phyloP scores from a whole-genome alignment of 2,329 filamentous ascomycete genomes.

The Ophiocordyceps unilateralis region DNA sequence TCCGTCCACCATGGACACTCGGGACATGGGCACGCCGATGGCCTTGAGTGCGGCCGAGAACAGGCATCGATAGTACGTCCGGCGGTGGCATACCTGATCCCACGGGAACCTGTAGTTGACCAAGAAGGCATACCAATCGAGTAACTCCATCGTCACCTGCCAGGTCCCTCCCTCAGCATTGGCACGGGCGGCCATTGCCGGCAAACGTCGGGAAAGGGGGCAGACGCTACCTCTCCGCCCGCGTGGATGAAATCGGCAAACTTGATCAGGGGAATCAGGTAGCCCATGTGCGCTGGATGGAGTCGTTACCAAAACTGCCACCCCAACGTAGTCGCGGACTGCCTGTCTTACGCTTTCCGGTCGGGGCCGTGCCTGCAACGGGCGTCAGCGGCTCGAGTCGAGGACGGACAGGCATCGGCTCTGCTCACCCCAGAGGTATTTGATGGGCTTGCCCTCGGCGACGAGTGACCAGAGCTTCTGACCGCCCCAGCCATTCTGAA shows the following conservation, averaged over 20 bases:
- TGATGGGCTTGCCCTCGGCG: not conserved
- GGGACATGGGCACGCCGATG: not conserved
- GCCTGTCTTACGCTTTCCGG: not conserved
- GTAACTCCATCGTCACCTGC: not conserved
- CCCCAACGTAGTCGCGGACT: not conserved
- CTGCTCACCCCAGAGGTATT: slow-evolving; percentile 1
- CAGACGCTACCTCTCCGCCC: not conserved
- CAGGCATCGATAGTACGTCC: not conserved
- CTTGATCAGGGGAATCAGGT: slow-evolving; percentile 1
- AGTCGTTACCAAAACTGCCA: not conserved
- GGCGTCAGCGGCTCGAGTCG: not conserved
- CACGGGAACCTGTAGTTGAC: slow-evolving; percentile 2
- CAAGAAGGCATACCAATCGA: slow-evolving; percentile 1
- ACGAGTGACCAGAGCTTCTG: not conserved
- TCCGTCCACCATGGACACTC: not conserved
- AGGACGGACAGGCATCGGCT: not conserved
- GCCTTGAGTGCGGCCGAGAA: not conserved
- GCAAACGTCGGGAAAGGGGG: not conserved
- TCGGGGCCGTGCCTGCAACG: not conserved
- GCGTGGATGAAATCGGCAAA: slow-evolving; percentile 2
- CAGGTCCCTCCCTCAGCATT: not conserved
- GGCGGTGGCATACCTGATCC: not conserved
- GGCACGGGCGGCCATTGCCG: not conserved
- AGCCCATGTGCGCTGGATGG: slow-evolving; percentile 1
- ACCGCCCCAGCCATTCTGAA: not conserved